Conservation (phyloP, 768 basidiomycete species). For the Plicaturopsis crispa region DNA sequence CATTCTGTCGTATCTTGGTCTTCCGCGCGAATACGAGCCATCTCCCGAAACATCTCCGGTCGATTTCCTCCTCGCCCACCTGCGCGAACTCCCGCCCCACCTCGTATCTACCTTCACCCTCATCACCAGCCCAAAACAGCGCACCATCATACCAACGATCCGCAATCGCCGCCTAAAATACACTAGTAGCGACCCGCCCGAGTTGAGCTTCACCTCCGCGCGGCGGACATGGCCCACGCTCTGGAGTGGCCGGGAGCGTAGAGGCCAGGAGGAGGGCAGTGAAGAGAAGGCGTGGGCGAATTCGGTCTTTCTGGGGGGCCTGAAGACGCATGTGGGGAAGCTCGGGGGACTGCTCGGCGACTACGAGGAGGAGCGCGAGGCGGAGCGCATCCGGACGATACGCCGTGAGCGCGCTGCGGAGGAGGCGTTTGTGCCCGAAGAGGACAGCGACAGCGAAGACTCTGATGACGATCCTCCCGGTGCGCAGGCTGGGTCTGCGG, state of each 20-base stretch:
- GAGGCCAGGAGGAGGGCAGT: conserved; percentile 41
- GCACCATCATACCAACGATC: conserved; percentile 54
- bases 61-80: conserved; percentile 52
- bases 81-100: conserved; percentile 62
- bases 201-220: conserved; percentile 48
- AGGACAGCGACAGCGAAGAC: conserved; percentile 58
- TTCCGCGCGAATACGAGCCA: conserved; percentile 51
- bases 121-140: conserved; percentile 50
- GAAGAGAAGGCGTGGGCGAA: conserved; percentile 70
- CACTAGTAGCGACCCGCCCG: conserved; percentile 42
- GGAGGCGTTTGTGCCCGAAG: conserved; percentile 55
- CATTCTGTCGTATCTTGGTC: conserved; percentile 42
- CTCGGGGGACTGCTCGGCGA: conserved; percentile 56
- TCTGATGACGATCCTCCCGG: conserved; percentile 14
- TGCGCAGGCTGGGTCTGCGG: conserved; percentile 6
- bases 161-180: conserved; percentile 70
- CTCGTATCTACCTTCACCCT: conserved; percentile 36
- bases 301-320: conserved; percentile 49
- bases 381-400: conserved; percentile 44
- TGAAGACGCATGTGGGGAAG: conserved; percentile 57
- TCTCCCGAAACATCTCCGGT: conserved; percentile 52
- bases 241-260: conserved; percentile 51
- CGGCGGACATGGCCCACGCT: conserved; percentile 56
- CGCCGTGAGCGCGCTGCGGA: conserved; percentile 31
- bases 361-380: conserved; percentile 76